Evolutionary conservation across 139 green algal species (phyloP).

Genomic region (Spirogloea muscicola): DNA sequence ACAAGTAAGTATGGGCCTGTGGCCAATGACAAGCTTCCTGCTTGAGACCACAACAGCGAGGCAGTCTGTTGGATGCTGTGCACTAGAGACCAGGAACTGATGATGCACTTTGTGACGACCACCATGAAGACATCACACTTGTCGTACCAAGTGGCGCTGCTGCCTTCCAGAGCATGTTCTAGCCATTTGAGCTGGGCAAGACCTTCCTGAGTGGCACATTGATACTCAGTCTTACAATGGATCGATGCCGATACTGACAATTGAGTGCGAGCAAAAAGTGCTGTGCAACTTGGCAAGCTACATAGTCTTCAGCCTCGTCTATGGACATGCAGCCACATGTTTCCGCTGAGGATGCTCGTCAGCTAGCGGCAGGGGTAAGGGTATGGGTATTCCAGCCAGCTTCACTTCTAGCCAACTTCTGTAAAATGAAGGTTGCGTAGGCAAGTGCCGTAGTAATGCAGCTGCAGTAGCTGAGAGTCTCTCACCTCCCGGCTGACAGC

Average conservation of each 20-base stretch:
- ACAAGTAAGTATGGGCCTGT: conserved; percentile 26
- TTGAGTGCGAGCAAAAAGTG: background rate
- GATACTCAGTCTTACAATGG: background rate
- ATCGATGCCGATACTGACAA: background rate
- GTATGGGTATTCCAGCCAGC: too few relatives aligned
- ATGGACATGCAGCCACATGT: background rate
- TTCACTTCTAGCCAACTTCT: too few relatives aligned
- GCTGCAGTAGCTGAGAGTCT: too few relatives aligned
- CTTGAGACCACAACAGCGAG: too few relatives aligned
- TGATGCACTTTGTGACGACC: too few relatives aligned
- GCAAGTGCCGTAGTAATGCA: too few relatives aligned
- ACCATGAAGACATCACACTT: too few relatives aligned
- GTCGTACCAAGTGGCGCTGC: conserved; percentile 33
- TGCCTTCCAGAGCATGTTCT: conserved; percentile 17
- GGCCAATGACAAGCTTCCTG: conserved; percentile 38
- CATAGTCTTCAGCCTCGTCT: background rate
- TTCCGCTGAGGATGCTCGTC: background rate
- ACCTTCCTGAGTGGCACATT: conserved; percentile 8
- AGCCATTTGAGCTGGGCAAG: conserved; percentile 37
- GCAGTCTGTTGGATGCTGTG: too few relatives aligned
- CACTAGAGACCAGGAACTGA: too few relatives aligned
- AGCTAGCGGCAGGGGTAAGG: background rate
- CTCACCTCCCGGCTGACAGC: conserved; percentile 1
- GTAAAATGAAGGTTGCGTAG: too few relatives aligned
- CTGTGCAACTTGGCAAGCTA: conserved; percentile 3